Conservation (phyloP, 495 filamentous ascomycete genomes). For the Astrothelium macrocarpum region DNA sequence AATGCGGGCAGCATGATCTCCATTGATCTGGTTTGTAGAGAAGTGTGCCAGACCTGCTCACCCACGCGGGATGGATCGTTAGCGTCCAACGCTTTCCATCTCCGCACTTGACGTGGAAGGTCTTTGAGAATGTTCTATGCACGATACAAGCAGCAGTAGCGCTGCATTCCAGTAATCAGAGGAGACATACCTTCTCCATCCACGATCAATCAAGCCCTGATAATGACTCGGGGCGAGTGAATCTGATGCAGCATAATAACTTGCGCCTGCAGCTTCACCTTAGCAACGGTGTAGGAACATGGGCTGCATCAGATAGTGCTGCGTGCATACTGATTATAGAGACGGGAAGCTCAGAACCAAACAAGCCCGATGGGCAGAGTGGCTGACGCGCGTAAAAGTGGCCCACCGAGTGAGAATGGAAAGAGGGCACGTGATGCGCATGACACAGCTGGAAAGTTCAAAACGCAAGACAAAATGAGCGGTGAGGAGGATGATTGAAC, state of each 20-base stretch:
- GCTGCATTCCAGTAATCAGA: neutral
- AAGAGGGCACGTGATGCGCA: neutral
- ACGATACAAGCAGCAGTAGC: neutral
- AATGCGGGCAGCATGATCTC: slow-evolving; percentile 87
- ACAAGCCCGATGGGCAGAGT: neutral
- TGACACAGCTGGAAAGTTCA: neutral
- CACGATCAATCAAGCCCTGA: slow-evolving; percentile 70
- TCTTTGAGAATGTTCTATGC: neutral
- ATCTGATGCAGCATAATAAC: slow-evolving; percentile 66
- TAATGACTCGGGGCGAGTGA: slow-evolving; percentile 65
- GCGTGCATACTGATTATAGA: neutral
- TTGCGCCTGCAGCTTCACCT: slow-evolving; percentile 50
- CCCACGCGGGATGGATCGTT: neutral
- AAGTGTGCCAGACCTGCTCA: slow-evolving; percentile 58
- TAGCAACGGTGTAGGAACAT: neutral
- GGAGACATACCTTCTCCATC: slow-evolving; percentile 70
- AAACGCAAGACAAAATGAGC: neutral
- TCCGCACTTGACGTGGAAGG: neutral
- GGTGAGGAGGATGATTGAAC: neutral
- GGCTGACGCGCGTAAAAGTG: neutral
- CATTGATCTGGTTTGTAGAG: slow-evolving; percentile 84
- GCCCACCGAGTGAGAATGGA: neutral
- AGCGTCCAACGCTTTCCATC: neutral
- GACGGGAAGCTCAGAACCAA: neutral
- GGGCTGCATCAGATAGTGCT: neutral